Evolutionary conservation across 352 stramenopile species (phyloP).

Genomic region (Globisporangium recalcitrans): DNA sequence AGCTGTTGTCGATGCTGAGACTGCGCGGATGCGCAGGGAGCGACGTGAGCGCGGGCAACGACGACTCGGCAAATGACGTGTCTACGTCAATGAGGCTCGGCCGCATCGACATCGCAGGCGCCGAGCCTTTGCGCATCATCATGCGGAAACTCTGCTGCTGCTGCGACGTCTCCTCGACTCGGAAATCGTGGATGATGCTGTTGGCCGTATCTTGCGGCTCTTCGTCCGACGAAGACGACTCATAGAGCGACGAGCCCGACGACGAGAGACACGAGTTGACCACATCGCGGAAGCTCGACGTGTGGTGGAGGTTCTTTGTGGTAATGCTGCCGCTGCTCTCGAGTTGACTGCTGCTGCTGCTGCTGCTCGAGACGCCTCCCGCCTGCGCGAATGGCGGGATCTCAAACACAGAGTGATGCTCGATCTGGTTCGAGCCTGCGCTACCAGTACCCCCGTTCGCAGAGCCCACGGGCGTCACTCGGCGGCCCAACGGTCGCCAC

Average conservation of each 20-base stretch:
- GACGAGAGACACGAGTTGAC: constrained; percentile 44
- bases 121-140: constrained; percentile 22
- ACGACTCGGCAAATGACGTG: constrained; percentile 39
- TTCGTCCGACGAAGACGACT: constrained; percentile 44
- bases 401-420: constrained; percentile 15
- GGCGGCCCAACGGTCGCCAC: constrained; percentile 49
- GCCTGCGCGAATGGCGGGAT: constrained; percentile 19
- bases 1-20: constrained; percentile 41
- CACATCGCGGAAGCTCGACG: constrained; percentile 40
- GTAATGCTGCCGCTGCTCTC: constrained; percentile 24
- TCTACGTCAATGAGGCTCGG: constrained; percentile 26
- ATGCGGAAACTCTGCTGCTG: constrained; percentile 14
- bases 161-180: constrained; percentile 1
- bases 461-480: constrained; percentile 23
- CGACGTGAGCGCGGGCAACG: constrained; percentile 40
- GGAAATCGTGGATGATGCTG: constrained; percentile 12
- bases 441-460: constrained; percentile 4
- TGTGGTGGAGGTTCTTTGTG: constrained; percentile 24
- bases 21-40: constrained; percentile 35
- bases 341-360: constrained; percentile 9
- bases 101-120: constrained; percentile 14
- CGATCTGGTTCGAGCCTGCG: constrained; percentile 14
- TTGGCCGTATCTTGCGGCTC: constrained; percentile 21
- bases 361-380: too few relatives aligned
- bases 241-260: constrained; percentile 47